Evolutionary conservation across 257 asterid genomes (phyloP), one percentile per base, ranked within the genome.

Genomic region (Penstemon davidsonii): DNA sequence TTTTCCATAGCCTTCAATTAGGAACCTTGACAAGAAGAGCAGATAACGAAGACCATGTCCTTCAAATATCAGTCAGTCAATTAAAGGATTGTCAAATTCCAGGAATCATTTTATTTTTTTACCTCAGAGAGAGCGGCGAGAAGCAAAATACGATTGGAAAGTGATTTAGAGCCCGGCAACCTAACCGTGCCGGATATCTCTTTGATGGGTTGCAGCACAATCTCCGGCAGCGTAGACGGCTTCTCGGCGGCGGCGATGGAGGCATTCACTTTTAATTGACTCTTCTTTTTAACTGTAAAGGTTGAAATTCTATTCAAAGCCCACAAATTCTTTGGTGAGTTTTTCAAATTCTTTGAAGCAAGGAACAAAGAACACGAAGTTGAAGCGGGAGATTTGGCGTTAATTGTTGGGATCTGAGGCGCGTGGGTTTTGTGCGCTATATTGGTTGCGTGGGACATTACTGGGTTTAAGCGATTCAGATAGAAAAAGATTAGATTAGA

Each of bases 101-200:
- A 25, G 33, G 33, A 25, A 25, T 25, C 33, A 25, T 25, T 25
- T 25, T 25, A 0, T 1, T 25, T 25, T 25, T 25, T 25, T 67
- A 94, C 99, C 97, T 94, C 91, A 62, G 96, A 81, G 54, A 92
- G 90, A 58, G 99, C 97, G 74, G 99, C 99, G 51, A 94, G 95
- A 61, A 94, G 97, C 49, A 94, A 88, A 84, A 94, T 83, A 44
- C 99, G 88, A 81, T 94, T 94, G 68, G 99, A 94, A 46, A 94
- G 94, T 12, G 99, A 94, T 60, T 94, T 94, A 5, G 99, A 94
- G 55, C 99, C 99, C 39, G 99, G 99, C 80, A 94, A 80, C 84
- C 88, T 94, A 55, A 94, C 99, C 3, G 83, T 82, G 11, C 99
- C 99, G 9, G 99, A 91, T 37, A 94, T 87, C 25, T 94, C 91